Percentiles rank a stretch among this genome's conserved stretches.
Evolutionary conservation across 164 flowering plant genomes (phyloP).

Genomic region (Vitis cinerea): DNA sequence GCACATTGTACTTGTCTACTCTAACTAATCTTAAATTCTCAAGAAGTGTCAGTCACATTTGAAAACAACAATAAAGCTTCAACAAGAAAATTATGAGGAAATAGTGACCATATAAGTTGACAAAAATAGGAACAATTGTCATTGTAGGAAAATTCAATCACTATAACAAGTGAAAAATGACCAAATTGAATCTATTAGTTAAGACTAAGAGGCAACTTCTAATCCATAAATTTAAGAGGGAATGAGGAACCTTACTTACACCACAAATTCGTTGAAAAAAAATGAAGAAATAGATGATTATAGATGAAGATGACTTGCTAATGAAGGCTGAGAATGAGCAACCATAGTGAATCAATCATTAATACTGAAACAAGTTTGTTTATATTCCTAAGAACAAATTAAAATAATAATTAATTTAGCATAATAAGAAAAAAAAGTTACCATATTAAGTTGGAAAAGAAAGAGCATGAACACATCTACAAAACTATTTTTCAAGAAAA

Average conservation of each 20-base stretch:
- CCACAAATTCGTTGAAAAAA: slow-evolving; percentile 74
- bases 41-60: slow-evolving; percentile 58
- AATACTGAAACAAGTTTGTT: too few species aligned
- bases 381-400: background rate
- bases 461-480: slow-evolving; percentile 72
- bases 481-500: slow-evolving; percentile 87
- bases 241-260: slow-evolving; percentile 44
- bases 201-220: background rate
- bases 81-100: slow-evolving; percentile 88
- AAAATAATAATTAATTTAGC: background rate
- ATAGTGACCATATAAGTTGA: slow-evolving; percentile 63
- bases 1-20: slow-evolving; percentile 56
- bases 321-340: slow-evolving; percentile 52
- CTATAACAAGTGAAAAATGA: slow-evolving; percentile 52
- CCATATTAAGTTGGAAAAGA: slow-evolving; percentile 95
- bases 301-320: slow-evolving; percentile 80
- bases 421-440: slow-evolving; percentile 25
- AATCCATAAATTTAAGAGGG: background rate
- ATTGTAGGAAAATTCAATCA: slow-evolving; percentile 74
- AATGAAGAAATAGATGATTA: slow-evolving; percentile 75
- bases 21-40: slow-evolving; percentile 86
- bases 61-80: slow-evolving; percentile 57
- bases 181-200: background rate
- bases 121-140: slow-evolving; percentile 18
- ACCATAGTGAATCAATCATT: background rate